Conservation (phyloP, 1,284 basidiomycete genomes). For the Rhodotorula sp. region DNA sequence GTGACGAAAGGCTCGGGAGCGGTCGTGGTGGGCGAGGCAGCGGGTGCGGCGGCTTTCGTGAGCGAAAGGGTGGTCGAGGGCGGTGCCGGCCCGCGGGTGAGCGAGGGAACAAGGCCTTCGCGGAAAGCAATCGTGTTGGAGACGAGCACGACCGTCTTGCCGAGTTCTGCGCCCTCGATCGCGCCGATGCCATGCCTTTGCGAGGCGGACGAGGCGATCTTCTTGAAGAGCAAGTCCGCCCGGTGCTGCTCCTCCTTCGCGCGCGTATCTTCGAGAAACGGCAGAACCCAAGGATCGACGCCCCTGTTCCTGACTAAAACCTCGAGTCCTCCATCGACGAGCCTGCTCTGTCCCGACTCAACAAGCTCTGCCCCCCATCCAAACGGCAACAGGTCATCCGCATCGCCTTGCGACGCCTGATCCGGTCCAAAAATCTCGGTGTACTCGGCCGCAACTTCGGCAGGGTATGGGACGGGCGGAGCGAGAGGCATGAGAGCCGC, state of each 20-base stretch:
- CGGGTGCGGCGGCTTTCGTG: slow-evolving; percentile 11
- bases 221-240: neutral
- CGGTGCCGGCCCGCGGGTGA: slow-evolving; percentile 4
- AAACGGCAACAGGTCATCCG: slow-evolving; percentile 20
- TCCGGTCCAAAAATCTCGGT: slow-evolving; percentile 16
- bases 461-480: slow-evolving; percentile 29
- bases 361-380: slow-evolving; percentile 14
- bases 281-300: slow-evolving; percentile 38
- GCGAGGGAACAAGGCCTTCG: slow-evolving; percentile 34
- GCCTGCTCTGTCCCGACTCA: neutral
- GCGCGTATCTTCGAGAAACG: slow-evolving; percentile 20
- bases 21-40: slow-evolving; percentile 6
- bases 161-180: slow-evolving; percentile 21
- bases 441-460: slow-evolving; percentile 28
- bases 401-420: slow-evolving; percentile 7
- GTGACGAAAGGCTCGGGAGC: slow-evolving; percentile 57
- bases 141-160: slow-evolving; percentile 27
- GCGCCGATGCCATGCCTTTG: slow-evolving; percentile 5
- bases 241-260: slow-evolving; percentile 10
- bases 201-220: neutral
- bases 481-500: slow-evolving; percentile 9
- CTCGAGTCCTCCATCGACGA: slow-evolving; percentile 38
- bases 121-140: slow-evolving; percentile 29
- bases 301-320: slow-evolving; percentile 20
- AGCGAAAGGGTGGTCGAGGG: neutral